Evolutionary conservation across 108 stramenopile genomes (phyloP).

Genomic region (Pinguiococcus pyrenoidosus): DNA sequence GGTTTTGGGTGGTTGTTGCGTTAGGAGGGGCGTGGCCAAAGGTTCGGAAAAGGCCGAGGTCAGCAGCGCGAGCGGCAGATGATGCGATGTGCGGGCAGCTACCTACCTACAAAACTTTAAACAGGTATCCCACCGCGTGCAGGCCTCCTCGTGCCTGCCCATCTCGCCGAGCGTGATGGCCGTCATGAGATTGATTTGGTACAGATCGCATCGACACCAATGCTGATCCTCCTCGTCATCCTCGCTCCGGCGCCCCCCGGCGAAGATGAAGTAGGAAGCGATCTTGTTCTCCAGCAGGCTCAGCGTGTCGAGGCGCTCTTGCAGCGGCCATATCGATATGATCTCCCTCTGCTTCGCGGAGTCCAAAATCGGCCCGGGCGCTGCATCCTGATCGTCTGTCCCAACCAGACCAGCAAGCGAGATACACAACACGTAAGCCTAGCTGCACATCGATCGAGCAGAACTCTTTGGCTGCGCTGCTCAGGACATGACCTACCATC

Average conservation of each 20-base stretch:
- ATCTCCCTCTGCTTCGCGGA: slow-evolving; percentile 55
- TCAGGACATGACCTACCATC: neutral
- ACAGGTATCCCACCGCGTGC: slow-evolving; percentile 46
- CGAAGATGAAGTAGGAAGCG: too few species aligned
- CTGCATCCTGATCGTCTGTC: slow-evolving; percentile 28
- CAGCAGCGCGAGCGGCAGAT: too few species aligned
- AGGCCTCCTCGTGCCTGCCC: slow-evolving; percentile 36
- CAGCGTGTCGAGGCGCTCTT: slow-evolving; percentile 49
- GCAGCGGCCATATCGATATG: slow-evolving; percentile 49
- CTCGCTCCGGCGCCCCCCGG: too few species aligned
- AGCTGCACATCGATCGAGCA: too few species aligned
- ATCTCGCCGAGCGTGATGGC: slow-evolving; percentile 52
- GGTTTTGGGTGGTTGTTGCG: too few species aligned
- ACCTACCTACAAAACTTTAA: too few species aligned
- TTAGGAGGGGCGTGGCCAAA: too few species aligned
- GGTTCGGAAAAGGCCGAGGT: too few species aligned
- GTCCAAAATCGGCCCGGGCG: slow-evolving; percentile 49
- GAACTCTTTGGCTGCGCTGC: neutral
- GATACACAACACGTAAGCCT: too few species aligned
- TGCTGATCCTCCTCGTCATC: slow-evolving; percentile 17
- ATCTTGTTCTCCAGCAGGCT: slow-evolving; percentile 39
- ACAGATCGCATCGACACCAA: slow-evolving; percentile 55
- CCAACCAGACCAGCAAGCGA: too few species aligned
- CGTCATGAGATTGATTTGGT: slow-evolving; percentile 50
- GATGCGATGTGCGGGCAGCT: too few species aligned